Evolutionary conservation across 2,329 filamentous ascomycete genomes (phyloP), one percentile per base, ranked within the genome.

Genomic region (Coniochaeta pulveracea): DNA sequence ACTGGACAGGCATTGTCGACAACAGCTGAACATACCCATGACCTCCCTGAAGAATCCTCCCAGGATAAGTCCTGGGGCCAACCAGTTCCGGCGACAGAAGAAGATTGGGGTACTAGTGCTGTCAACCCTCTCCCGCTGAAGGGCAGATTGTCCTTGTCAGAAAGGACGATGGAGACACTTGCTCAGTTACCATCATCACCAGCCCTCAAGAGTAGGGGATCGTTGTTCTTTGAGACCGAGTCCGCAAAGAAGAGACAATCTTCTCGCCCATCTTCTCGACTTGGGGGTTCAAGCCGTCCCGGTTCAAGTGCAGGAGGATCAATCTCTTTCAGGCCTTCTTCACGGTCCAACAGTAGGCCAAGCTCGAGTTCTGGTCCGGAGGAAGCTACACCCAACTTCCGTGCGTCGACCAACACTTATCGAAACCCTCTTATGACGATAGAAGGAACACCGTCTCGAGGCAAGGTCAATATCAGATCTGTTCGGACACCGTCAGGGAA

Each of bases 81-180:
- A 15, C 11, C 21, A 4, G 19, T 33, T 4, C 33, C 24, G 9
- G 35, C 26, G 19, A 31, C 25, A 10, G 35, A 31, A 17, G 33
- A 26, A 4, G 31, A 24, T 12, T 26, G 17, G 16, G 29, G 26
- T 9, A 21, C 3, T 15, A 18, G 14, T 10, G 19, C 25, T n/a
- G 12, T n/a, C 16, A 30, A 11, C 8, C 26, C 11, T 3, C 26
- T 14, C 11, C 4, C 41, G 16, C 36, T 40, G 18, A 45, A 54
- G 19, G 48, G 57, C 2, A 49, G 58, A 34, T 64, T 71, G 33
- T 88, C 84, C 0, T 63, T 95, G 4, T 76, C 81, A 1, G 88
- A 95, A 46, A 69, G 89, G 37, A 93, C 88, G 1, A 78, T 93
- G 26, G 85, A 93, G 52, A 93, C 85, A 0, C 61, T 95, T 5